Percentiles rank a stretch among this genome's conserved stretches.
These are phyloP conservation scores for Eimeria brunetti DNA, from an alignment of 169 alveolate species.

Conservation along the genomic window DNA sequence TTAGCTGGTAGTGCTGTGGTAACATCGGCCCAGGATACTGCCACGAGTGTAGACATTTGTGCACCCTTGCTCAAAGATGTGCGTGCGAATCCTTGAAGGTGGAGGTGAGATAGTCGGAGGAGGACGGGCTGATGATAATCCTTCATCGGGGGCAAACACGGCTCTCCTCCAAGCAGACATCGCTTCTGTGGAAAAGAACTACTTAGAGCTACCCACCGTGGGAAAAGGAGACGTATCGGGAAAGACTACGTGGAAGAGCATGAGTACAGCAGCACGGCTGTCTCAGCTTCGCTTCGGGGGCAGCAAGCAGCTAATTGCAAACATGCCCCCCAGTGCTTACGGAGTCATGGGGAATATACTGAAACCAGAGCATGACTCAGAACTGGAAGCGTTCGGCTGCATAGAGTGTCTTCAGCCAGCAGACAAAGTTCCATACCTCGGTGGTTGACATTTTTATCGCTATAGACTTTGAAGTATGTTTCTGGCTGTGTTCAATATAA, in stretches of 20 bases:
- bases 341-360: slow-evolving; percentile 62
- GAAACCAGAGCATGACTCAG: slow-evolving; percentile 43
- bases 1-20: not conserved
- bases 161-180: slow-evolving; percentile 9
- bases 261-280: slow-evolving; percentile 71
- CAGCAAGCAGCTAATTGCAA: slow-evolving; percentile 51
- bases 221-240: slow-evolving; percentile 71
- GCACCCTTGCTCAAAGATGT: not conserved
- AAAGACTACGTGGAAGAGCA: slow-evolving; percentile 53
- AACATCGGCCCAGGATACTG: not conserved
- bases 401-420: slow-evolving; percentile 71
- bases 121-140: slow-evolving; percentile 31
- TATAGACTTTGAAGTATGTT: not conserved
- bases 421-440: slow-evolving; percentile 60
- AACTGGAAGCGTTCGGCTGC: slow-evolving; percentile 70
- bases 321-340: slow-evolving; percentile 58
- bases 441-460: slow-evolving; percentile 14
- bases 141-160: not conserved
- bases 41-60: not conserved
- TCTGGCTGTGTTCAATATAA: not conserved
- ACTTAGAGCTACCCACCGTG: slow-evolving; percentile 37
- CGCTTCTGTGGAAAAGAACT: slow-evolving; percentile 43
- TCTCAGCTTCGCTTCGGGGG: slow-evolving; percentile 72
- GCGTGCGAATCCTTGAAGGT: slow-evolving; percentile 52
- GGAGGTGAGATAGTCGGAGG: slow-evolving; percentile 16